These are phyloP conservation scores for Paramecium caudatum DNA, from an alignment of 73 alveolate genomes.

Conservation along the genomic window DNA sequence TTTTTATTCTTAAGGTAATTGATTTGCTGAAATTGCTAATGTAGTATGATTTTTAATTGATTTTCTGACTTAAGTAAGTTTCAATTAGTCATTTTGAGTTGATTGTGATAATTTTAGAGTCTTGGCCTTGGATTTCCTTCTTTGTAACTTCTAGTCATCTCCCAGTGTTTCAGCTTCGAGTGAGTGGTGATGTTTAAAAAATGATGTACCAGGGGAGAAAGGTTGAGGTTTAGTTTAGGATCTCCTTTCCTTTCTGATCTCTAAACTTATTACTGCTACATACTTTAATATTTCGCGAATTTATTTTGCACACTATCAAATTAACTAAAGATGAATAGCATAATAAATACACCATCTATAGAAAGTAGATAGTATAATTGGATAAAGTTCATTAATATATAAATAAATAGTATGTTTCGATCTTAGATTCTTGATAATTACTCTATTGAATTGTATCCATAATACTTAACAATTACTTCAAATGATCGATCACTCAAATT, in stretches of 20 bases:
- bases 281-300: conserved; percentile 10
- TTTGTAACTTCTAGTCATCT: background rate
- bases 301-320: conserved; percentile 7
- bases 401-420: background rate
- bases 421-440: conserved; percentile 8
- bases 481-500: conserved; percentile 9
- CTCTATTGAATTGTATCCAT: background rate
- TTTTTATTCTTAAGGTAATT: too few relatives aligned
- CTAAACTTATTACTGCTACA: background rate
- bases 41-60: conserved; percentile 31
- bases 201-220: conserved; percentile 14
- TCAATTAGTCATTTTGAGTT: background rate
- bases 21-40: background rate
- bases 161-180: background rate
- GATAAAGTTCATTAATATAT: background rate
- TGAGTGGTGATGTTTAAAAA: conserved; percentile 13
- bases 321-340: conserved; percentile 12
- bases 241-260: conserved; percentile 24
- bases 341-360: conserved; percentile 40
- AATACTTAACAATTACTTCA: background rate
- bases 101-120: conserved; percentile 14
- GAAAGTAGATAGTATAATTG: conserved; percentile 36
- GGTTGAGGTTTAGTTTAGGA: conserved; percentile 19
- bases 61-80: background rate
- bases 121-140: conserved; percentile 14